phyloP scores from a whole-genome alignment of 73 alveolate species.

The Blepharisma stoltei region DNA sequence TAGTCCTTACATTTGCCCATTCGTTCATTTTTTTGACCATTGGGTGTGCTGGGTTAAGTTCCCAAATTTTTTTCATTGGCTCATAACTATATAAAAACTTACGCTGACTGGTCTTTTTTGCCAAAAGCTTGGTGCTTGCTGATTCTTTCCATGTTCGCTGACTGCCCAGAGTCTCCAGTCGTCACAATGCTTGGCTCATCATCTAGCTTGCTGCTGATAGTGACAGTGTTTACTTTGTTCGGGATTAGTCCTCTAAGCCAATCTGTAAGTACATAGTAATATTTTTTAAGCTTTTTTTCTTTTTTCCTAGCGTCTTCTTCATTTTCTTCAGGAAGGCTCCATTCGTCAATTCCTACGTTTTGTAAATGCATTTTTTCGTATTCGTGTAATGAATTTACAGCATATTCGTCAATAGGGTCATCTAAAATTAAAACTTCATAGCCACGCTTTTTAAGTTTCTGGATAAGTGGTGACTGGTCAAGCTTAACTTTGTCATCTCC shows the following conservation, averaged over 20 bases:
- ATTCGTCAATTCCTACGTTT: slow-evolving; percentile 94
- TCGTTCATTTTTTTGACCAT: slow-evolving; percentile 78
- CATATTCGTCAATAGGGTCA: slow-evolving; percentile 98
- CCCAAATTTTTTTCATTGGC: slow-evolving; percentile 91
- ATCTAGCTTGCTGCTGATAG: slow-evolving; percentile 79
- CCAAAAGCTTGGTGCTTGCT: slow-evolving; percentile 97
- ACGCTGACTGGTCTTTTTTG: slow-evolving; percentile 74
- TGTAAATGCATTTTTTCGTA: slow-evolving; percentile 89
- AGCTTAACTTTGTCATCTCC: slow-evolving; percentile 94
- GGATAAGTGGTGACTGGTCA: slow-evolving; percentile 90
- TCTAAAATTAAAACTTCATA: slow-evolving; percentile 92
- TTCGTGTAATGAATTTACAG: slow-evolving; percentile 88
- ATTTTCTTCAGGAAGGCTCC: slow-evolving; percentile 75
- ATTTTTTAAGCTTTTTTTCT: slow-evolving; percentile 84
- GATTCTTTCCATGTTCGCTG: slow-evolving; percentile 97
- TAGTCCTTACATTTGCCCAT: slow-evolving; percentile 51
- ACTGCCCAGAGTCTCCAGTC: slow-evolving; percentile 90
- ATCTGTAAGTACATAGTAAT: slow-evolving; percentile 90
- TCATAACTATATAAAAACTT: slow-evolving; percentile 40
- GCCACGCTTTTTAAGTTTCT: slow-evolving; percentile 87
- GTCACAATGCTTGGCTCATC: slow-evolving; percentile 88
- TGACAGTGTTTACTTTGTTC: slow-evolving; percentile 80
- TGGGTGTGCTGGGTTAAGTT: slow-evolving; percentile 96
- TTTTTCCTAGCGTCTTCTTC: slow-evolving; percentile 82
- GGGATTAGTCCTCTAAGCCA: slow-evolving; percentile 91